Percentiles rank a stretch among this genome's conserved stretches.
phyloP scores from a whole-genome alignment of 192 early-diverging fungal species.

The Martensiomyces pterosporus region DNA sequence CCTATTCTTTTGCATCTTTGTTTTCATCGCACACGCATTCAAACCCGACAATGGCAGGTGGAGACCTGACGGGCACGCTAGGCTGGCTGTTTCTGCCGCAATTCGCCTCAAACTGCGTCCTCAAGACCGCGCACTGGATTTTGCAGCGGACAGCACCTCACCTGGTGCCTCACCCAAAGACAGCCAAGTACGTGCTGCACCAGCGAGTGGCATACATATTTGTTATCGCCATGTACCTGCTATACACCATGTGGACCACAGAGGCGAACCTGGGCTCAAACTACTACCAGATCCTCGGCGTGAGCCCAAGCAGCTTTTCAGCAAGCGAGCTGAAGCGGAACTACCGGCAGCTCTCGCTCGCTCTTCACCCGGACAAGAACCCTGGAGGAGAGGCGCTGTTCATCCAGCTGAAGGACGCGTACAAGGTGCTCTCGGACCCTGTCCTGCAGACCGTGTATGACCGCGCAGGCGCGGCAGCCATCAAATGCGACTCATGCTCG shows the following conservation, averaged over 20 bases:
- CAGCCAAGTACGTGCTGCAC: slow-evolving; percentile 21
- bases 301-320: slow-evolving; percentile 19
- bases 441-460: slow-evolving; percentile 66
- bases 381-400: slow-evolving; percentile 65
- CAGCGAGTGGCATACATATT: slow-evolving; percentile 36
- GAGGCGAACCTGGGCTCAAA: slow-evolving; percentile 30
- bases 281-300: slow-evolving; percentile 45
- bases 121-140: slow-evolving; percentile 24
- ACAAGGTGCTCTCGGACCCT: slow-evolving; percentile 68
- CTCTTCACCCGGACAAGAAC: slow-evolving; percentile 62
- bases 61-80: slow-evolving; percentile 26
- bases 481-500: slow-evolving; percentile 56
- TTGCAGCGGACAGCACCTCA: slow-evolving; percentile 23
- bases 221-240: slow-evolving; percentile 29
- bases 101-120: slow-evolving; percentile 25
- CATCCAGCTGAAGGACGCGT: slow-evolving; percentile 72
- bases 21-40: not conserved
- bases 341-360: slow-evolving; percentile 56
- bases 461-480: slow-evolving; percentile 58
- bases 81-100: slow-evolving; percentile 43
- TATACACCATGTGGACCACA: slow-evolving; percentile 36
- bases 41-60: slow-evolving; percentile 2
- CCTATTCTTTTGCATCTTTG: too few species aligned
- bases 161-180: slow-evolving; percentile 30
- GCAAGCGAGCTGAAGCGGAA: slow-evolving; percentile 30